These are phyloP conservation scores for Elongisporangium prolatum DNA, from an alignment of 352 stramenopile species.

Conservation along the genomic window DNA sequence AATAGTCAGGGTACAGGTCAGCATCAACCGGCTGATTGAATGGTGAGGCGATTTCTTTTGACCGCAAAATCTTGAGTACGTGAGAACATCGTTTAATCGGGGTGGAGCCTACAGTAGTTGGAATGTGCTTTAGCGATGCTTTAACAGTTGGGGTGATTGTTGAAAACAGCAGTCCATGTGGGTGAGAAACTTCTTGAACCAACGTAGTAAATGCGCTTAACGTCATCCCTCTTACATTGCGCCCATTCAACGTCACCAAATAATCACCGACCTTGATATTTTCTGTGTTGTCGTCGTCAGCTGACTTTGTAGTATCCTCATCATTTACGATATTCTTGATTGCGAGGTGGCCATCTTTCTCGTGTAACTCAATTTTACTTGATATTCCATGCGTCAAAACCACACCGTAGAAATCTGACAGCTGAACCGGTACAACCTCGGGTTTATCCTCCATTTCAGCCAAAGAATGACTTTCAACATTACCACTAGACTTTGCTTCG, in stretches of 20 bases:
- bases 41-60: slow-evolving; percentile 69
- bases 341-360: slow-evolving; percentile 34
- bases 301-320: slow-evolving; percentile 2
- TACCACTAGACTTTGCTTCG: slow-evolving; percentile 21
- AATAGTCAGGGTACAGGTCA: slow-evolving; percentile 83
- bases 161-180: slow-evolving; percentile 60
- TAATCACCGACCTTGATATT: slow-evolving; percentile 30
- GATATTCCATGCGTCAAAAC: slow-evolving; percentile 34
- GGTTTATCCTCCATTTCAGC: not conserved
- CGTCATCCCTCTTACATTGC: slow-evolving; percentile 32
- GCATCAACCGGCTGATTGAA: slow-evolving; percentile 85
- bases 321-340: slow-evolving; percentile 25
- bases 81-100: slow-evolving; percentile 68
- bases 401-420: slow-evolving; percentile 40
- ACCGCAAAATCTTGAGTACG: slow-evolving; percentile 68
- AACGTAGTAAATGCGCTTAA: slow-evolving; percentile 26
- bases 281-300: slow-evolving; percentile 4
- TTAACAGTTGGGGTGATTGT: slow-evolving; percentile 34
- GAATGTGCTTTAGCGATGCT: slow-evolving; percentile 46
- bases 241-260: slow-evolving; percentile 49
- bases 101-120: slow-evolving; percentile 47
- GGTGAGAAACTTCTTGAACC: slow-evolving; percentile 15
- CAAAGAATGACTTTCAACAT: not conserved
- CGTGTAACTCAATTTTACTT: slow-evolving; percentile 28
- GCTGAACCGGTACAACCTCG: not conserved